Conservation (phyloP, 805 yeast genomes). For the Metschnikowia reukaufii region DNA sequence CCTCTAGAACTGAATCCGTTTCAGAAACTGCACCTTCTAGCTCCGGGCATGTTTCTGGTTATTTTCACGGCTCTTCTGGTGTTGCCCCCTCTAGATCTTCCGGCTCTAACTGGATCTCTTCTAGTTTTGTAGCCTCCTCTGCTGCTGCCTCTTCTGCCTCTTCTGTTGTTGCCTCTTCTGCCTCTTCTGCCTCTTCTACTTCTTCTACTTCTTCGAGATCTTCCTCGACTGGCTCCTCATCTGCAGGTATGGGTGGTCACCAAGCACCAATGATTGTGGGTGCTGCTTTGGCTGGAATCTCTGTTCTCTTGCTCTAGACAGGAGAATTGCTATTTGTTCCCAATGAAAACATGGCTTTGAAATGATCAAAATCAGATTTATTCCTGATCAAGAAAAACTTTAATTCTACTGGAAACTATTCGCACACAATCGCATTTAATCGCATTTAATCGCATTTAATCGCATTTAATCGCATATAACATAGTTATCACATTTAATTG, state of each 20-base stretch:
- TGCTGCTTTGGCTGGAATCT: conserved; percentile 16
- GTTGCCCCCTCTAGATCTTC: not conserved
- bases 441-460: too few relatives aligned
- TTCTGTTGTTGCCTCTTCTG: not conserved
- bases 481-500: too few relatives aligned
- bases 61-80: not conserved
- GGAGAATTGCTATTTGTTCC: not conserved
- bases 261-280: conserved; percentile 14
- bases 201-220: not conserved
- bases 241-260: conserved; percentile 10
- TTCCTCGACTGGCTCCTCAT: not conserved
- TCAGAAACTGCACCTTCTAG: not conserved
- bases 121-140: not conserved
- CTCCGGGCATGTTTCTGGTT: not conserved
- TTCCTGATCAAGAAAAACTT: too few relatives aligned
- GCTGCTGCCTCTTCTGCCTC: not conserved
- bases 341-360: not conserved
- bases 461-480: too few relatives aligned
- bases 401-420: too few relatives aligned
- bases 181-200: conserved; percentile 3
- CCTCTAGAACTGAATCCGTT: not conserved
- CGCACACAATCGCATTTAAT: too few relatives aligned
- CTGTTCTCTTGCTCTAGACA: conserved; percentile 13
- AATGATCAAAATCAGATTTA: too few relatives aligned
- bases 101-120: too few relatives aligned